phyloP scores from a whole-genome alignment of 345 rosid genomes.

The Kernera saxatilis region DNA sequence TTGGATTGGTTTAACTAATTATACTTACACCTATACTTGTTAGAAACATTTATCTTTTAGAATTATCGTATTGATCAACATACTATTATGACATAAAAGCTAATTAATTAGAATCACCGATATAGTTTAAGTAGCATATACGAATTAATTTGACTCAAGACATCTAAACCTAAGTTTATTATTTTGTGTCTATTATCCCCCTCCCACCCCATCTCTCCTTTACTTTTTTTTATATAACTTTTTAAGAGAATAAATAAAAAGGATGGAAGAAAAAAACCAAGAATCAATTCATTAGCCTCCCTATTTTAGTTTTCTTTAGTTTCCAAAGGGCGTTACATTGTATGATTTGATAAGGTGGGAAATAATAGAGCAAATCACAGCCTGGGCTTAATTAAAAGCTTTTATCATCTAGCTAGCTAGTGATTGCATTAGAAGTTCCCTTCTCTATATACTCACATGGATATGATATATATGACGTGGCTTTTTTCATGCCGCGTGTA shows the following conservation, averaged over 20 bases:
- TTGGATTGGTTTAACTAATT: not conserved
- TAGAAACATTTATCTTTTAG: not conserved
- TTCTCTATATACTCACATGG: not conserved
- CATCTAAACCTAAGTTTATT: not conserved
- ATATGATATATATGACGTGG: not conserved
- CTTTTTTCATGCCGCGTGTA: not conserved
- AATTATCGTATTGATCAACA: not conserved
- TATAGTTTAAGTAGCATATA: too few species aligned
- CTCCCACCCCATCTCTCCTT: not conserved
- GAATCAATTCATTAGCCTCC: not conserved
- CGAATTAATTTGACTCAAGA: not conserved
- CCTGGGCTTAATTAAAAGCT: constrained; percentile 5
- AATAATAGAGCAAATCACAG: constrained; percentile 21
- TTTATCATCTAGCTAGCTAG: not conserved
- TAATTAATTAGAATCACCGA: not conserved
- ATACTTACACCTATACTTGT: not conserved
- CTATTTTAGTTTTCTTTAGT: not conserved
- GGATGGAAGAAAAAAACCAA: not conserved
- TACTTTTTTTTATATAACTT: not conserved
- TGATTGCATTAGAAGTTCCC: not conserved
- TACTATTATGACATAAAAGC: not conserved
- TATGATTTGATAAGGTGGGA: not conserved
- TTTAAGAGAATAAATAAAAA: not conserved
- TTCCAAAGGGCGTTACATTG: not conserved
- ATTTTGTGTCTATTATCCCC: not conserved